Percentiles rank a stretch among this genome's conserved stretches.
phyloP scores from a whole-genome alignment of 495 filamentous ascomycete genomes.

The Tuber magnatum region DNA sequence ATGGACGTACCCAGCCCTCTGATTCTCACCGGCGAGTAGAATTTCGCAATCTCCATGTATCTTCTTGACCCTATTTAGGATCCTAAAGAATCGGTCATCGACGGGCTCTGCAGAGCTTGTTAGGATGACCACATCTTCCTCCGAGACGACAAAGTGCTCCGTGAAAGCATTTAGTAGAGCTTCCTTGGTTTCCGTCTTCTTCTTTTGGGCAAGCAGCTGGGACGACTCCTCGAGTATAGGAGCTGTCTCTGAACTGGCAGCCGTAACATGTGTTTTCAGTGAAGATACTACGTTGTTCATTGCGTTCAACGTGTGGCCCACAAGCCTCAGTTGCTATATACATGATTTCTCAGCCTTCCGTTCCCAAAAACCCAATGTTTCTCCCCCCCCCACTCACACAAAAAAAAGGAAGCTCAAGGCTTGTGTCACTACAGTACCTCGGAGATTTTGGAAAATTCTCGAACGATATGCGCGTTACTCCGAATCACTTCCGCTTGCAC shows the following conservation, averaged over 20 bases:
- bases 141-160: conserved; percentile 73
- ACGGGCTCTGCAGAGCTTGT: conserved; percentile 73
- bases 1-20: conserved; percentile 47
- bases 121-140: conserved; percentile 64
- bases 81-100: conserved; percentile 74
- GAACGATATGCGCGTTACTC: conserved; percentile 84
- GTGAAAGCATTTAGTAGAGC: conserved; percentile 74
- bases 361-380: conserved; percentile 16
- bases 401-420: neutral
- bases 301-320: conserved; percentile 67
- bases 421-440: conserved; percentile 53
- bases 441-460: conserved; percentile 83
- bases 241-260: conserved; percentile 65
- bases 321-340: conserved; percentile 71
- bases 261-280: conserved; percentile 67
- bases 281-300: conserved; percentile 75
- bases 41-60: conserved; percentile 83
- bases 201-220: conserved; percentile 64
- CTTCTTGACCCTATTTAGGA: conserved; percentile 73
- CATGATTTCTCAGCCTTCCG: conserved; percentile 26
- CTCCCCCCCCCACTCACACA: neutral
- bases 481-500: conserved; percentile 89
- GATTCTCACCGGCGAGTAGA: conserved; percentile 81
- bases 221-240: conserved; percentile 74
- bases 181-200: conserved; percentile 77